phyloP scores from a whole-genome alignment of 768 basidiomycete species.

The Neoboletus magnificus region DNA sequence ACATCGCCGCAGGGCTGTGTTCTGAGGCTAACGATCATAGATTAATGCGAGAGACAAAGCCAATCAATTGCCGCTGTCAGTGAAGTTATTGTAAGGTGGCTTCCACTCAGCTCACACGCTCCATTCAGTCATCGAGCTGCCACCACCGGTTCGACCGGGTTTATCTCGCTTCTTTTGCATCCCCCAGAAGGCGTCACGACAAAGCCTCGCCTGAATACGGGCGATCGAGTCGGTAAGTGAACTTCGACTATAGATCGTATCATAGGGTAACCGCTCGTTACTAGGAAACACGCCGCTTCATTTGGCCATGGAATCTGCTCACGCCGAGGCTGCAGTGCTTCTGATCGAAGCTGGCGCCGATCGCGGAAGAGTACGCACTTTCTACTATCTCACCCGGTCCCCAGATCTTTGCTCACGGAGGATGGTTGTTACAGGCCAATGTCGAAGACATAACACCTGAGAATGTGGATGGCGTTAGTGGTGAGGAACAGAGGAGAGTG shows the following conservation, averaged over 20 bases:
- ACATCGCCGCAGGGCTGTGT: constrained; percentile 25
- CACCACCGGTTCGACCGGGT: constrained; percentile 89
- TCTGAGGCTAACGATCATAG: constrained; percentile 44
- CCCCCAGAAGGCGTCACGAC: constrained; percentile 63
- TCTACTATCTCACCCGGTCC: not conserved
- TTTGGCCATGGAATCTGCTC: constrained; percentile 94
- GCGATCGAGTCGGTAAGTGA: constrained; percentile 67
- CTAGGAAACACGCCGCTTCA: constrained; percentile 94
- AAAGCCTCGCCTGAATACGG: constrained; percentile 84
- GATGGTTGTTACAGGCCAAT: constrained; percentile 55
- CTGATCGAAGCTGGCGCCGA: constrained; percentile 96
- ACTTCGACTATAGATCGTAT: not conserved
- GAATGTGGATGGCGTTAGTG: constrained; percentile 87
- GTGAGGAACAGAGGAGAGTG: constrained; percentile 76
- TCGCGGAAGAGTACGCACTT: constrained; percentile 68
- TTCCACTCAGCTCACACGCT: constrained; percentile 1
- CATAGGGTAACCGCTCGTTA: constrained; percentile 7
- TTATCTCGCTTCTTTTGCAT: constrained; percentile 81
- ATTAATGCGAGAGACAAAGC: constrained; percentile 94
- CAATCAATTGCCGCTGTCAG: constrained; percentile 84
- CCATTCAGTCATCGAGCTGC: constrained; percentile 84
- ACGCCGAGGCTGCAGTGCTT: constrained; percentile 85
- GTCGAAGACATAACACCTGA: constrained; percentile 85
- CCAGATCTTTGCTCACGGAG: not conserved
- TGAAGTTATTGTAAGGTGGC: not conserved